phyloP scores from a whole-genome alignment of 208 protist species.

The Crithidia expoeki region DNA sequence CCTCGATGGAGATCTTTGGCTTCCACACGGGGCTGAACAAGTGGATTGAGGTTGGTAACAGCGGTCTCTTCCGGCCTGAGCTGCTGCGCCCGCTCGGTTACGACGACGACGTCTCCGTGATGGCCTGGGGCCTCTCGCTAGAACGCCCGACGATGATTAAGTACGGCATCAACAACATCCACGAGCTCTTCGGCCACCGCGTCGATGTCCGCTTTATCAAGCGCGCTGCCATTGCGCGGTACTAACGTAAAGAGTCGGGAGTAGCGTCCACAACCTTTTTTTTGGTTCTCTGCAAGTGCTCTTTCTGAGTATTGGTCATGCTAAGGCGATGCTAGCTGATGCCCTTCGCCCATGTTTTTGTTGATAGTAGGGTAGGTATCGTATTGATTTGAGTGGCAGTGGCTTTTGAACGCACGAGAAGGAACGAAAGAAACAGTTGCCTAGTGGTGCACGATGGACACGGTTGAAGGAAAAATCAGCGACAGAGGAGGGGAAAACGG shows the following conservation, averaged over 20 bases:
- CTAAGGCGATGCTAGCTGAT: no score
- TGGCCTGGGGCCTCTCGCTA: constrained; percentile 99
- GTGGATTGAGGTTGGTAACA: constrained; percentile 99
- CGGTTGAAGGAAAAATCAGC: no score
- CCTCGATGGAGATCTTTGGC: constrained; percentile 99
- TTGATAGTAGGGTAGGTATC: no score
- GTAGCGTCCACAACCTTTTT: constrained; percentile 3
- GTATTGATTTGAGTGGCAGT: no score
- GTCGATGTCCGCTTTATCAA: constrained; percentile 91
- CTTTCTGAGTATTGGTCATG: neutral
- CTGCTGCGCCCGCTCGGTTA: constrained; percentile 99
- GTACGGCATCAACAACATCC: constrained; percentile 99
- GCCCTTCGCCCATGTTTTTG: no score
- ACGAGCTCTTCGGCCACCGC: constrained; percentile 98
- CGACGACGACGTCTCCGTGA: constrained; percentile 96
- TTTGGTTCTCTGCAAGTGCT: neutral
- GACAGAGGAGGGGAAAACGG: no score
- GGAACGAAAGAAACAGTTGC: no score
- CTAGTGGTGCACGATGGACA: no score
- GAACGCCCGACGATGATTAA: constrained; percentile 99
- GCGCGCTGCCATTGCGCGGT: constrained; percentile 83
- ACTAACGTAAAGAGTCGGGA: constrained; percentile 39
- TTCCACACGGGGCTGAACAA: constrained; percentile 96
- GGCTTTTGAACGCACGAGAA: no score
- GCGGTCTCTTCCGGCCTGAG: constrained; percentile 98